Conservation (phyloP, 495 filamentous ascomycete genomes). For the Aspergillus incahuasiensis region DNA sequence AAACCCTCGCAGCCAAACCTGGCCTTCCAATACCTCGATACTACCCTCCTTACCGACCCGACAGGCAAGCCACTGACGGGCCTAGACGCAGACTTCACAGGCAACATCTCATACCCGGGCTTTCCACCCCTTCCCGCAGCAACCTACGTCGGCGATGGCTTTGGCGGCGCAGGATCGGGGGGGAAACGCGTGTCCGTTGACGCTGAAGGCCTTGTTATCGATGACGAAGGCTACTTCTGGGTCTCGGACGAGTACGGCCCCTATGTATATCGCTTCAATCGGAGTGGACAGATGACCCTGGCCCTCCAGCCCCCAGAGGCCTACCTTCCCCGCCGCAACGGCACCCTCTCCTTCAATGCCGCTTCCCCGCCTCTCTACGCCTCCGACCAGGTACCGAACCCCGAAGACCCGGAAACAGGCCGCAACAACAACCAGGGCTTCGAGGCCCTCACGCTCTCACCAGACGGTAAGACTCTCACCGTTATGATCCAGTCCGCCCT, state of each 20-base stretch:
- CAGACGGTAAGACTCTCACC: conserved; percentile 62
- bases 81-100: conserved; percentile 60
- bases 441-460: conserved; percentile 63
- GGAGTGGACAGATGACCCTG: conserved; percentile 53
- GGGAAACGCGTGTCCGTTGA: conserved; percentile 62
- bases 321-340: conserved; percentile 63
- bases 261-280: conserved; percentile 65
- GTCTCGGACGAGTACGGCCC: conserved; percentile 78
- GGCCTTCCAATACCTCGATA: conserved; percentile 59
- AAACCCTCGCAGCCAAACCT: conserved; percentile 62
- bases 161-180: conserved; percentile 57
- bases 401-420: conserved; percentile 57
- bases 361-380: conserved; percentile 61
- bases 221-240: conserved; percentile 64
- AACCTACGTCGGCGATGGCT: conserved; percentile 70
- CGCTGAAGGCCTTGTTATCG: conserved; percentile 66
- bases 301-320: conserved; percentile 67
- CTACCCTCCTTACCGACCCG: conserved; percentile 63
- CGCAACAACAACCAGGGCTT: conserved; percentile 75
- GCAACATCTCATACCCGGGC: conserved; percentile 48
- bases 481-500: conserved; percentile 65
- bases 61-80: conserved; percentile 66
- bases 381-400: conserved; percentile 35
- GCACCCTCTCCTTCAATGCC: conserved; percentile 52
- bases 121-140: conserved; percentile 64